Evolutionary conservation across 2,329 filamentous ascomycete species (phyloP), one percentile per base, ranked within the genome.

Genomic region (Aspergillus sp.): DNA sequence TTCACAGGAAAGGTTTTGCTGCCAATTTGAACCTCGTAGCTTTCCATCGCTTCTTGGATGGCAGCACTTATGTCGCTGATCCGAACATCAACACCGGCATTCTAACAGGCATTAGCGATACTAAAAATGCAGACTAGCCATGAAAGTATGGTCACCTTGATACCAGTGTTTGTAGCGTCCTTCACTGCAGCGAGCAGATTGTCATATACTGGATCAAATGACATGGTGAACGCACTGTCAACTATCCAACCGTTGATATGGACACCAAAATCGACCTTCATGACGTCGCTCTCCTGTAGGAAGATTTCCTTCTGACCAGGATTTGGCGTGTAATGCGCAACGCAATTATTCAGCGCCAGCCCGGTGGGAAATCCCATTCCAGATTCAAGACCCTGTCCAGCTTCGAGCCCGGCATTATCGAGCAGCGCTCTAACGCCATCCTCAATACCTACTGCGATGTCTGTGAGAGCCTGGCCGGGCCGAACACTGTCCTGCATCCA

Each of bases 231-330:
- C 13, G 86, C 86, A 54, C 82, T 85, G 72, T 90, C 86, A 48
- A 89, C 84, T 59, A 89, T 90, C 53, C 81, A 77, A 5, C 86
- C 86, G 60, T 85, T 86, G 58, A 89, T 76, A 64, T 90, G 86
- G 22, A 89, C 86, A 45, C 86, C 86, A 58, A 89, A 85, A 60
- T 90, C 86, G 6, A 89, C 82, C 68, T 88, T 89, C 78, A 90
- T 78, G 41, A 91, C 85, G 61, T 94, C 87, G 52, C 81, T 78
- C 52, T 84, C 67, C 61, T 86, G 74, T 49, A 93, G 73, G 30
- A 90, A 70, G 59, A 85, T 79, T 65, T 89, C 88, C 67, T 82
- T 84, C 61, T 78, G 71, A 2, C 78, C 76, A 1, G 78, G 73
- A 55, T 80, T 81, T 5, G 78, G 78, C 1, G 77, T 80, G 57